Evolutionary conservation across 2,329 filamentous ascomycete genomes (phyloP).

Genomic region (Claviceps pazoutovae): DNA sequence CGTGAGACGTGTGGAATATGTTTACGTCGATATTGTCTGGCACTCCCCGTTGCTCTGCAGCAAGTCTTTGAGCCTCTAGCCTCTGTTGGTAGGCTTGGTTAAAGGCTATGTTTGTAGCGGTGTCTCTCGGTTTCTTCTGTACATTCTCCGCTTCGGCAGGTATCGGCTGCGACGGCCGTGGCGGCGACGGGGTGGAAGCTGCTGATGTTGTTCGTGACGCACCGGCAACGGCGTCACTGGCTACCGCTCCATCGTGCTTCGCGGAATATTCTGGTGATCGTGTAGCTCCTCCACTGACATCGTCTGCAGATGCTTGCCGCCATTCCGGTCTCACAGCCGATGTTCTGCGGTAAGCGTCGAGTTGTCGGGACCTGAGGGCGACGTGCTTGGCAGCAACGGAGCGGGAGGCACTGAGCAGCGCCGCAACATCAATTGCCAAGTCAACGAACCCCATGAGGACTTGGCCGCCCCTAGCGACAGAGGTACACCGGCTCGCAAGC

Average conservation of each 20-base stretch:
- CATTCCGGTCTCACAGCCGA: conserved; percentile 28
- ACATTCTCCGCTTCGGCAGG: not conserved
- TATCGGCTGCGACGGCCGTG: not conserved
- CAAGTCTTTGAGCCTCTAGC: conserved; percentile 1
- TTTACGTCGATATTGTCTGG: conserved; percentile 30
- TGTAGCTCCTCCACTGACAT: not conserved
- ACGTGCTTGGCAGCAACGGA: conserved; percentile 51
- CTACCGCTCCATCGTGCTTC: not conserved
- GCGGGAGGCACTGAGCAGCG: conserved; percentile 55
- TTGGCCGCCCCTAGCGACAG: conserved; percentile 12
- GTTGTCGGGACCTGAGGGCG: conserved; percentile 40
- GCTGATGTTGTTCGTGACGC: not conserved
- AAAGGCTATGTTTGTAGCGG: not conserved
- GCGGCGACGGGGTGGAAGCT: not conserved
- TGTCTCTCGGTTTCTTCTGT: not conserved
- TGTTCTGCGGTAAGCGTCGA: conserved; percentile 34
- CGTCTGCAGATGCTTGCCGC: conserved; percentile 7
- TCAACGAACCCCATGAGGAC: conserved; percentile 46
- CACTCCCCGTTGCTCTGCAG: conserved; percentile 18
- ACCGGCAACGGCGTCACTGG: not conserved
- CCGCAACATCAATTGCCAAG: conserved; percentile 53
- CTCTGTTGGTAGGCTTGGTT: conserved; percentile 5
- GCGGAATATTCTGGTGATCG: not conserved
- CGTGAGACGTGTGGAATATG: conserved; percentile 33
- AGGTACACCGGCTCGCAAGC: conserved; percentile 11